Evolutionary conservation across 2,329 filamentous ascomycete genomes (phyloP), one percentile per base, ranked within the genome.

Genomic region (Monosporascus sp.): DNA sequence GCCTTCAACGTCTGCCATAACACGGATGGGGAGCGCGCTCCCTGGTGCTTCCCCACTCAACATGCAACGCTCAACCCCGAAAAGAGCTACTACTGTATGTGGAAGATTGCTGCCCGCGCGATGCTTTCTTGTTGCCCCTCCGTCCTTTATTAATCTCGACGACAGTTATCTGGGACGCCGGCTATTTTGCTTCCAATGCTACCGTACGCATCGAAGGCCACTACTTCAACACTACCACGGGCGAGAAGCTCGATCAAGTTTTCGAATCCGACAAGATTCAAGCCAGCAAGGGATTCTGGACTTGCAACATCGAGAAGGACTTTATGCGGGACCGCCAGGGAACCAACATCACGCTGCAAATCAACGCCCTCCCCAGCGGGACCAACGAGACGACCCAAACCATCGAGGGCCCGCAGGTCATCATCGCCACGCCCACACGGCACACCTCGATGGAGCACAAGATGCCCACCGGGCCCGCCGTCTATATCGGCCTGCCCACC

Each of bases 91-190:
- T 83, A 81, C 58, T 68, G 79, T 82, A 62, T 9, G 53, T 22
- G 14, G 55, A 18, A 49, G 31, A 35, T 5, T 35, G 31, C 11
- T 35, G 31, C 9, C 7, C 24, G 31, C 6, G 40, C 38, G 20
- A 28, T 22, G 5, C 22, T 17, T 17, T n/a, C 9, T 14, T 44
- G 22, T 35, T 24, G 20, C 24, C 9, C 7, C 37, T 18, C 11
- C 51, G 20, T 3, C 38, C 18, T 48, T 51, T 53, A 18, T 53
- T 55, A 31, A 44, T 37, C 17, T 17, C 35, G n/a, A 35, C 11
- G 3, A 7, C 47, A 83, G 80, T 84, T 51, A 81, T 78, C 28
- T 84, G 80, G 80, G 79, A 84, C 58, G 70, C 79, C 24, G 68
- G 73, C 49, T 78, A 71, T 67, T 82, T 80, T 70, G 63, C 68